Percentiles rank a stretch among this genome's conserved stretches.
phyloP scores from a whole-genome alignment of 768 basidiomycete genomes.

The Rhizopogon salebrosus region DNA sequence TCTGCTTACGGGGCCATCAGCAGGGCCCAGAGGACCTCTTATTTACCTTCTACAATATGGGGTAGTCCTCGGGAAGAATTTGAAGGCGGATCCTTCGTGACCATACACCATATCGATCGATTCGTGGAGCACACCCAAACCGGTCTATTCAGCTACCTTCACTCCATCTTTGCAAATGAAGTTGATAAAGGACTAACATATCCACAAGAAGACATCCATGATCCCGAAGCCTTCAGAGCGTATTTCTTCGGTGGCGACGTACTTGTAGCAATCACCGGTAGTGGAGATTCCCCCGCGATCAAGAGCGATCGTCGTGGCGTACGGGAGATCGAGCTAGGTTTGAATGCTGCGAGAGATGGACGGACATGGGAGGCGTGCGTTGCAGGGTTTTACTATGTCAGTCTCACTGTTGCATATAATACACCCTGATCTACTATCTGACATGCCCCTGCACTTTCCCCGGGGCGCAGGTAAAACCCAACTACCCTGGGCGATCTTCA shows the following conservation, averaged over 20 bases:
- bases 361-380: constrained; percentile 65
- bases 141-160: constrained; percentile 59
- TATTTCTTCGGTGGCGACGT: constrained; percentile 81
- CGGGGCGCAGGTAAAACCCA: constrained; percentile 61
- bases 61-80: constrained; percentile 21
- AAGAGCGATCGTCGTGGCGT: constrained; percentile 12
- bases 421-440: constrained; percentile 1
- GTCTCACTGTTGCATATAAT: constrained; percentile 18
- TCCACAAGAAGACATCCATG: constrained; percentile 68
- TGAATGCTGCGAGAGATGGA: constrained; percentile 43
- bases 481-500: constrained; percentile 86
- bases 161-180: constrained; percentile 61
- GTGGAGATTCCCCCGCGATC: constrained; percentile 8
- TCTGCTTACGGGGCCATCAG: constrained; percentile 70
- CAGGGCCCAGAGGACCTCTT: constrained; percentile 19
- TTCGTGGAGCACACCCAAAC: constrained; percentile 23
- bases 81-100: constrained; percentile 15
- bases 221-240: constrained; percentile 51
- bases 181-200: constrained; percentile 77
- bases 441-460: background rate
- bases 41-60: constrained; percentile 48
- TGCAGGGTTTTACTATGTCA: constrained; percentile 76
- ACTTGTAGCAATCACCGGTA: constrained; percentile 53
- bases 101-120: constrained; percentile 34
- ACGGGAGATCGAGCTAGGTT: constrained; percentile 18